A percentile compares a stretch with the other conserved stretches of the same genome.
Evolutionary conservation across 2,329 filamentous ascomycete genomes (phyloP).

Genomic region (Diaporthe citriasiana): DNA sequence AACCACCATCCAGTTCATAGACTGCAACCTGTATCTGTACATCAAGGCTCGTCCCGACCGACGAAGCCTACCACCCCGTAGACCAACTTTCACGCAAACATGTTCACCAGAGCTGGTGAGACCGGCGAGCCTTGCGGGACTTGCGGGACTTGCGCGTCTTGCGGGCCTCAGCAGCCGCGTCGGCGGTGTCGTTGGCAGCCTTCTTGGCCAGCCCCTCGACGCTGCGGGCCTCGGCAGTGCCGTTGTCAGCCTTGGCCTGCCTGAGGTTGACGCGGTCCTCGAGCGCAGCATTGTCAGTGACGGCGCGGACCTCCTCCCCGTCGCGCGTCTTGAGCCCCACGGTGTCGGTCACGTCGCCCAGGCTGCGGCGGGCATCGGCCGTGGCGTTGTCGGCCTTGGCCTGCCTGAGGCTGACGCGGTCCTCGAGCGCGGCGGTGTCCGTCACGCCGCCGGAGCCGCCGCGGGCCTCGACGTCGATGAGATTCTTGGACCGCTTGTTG

Average conservation of each 20-base stretch:
- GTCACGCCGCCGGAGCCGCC: no score
- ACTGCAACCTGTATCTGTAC: background rate
- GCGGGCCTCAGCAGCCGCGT: background rate
- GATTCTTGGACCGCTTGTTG: conserved; percentile 10
- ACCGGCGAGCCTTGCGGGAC: background rate
- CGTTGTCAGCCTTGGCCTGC: background rate
- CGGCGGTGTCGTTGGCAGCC: background rate
- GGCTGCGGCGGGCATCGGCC: background rate
- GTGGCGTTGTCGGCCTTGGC: background rate
- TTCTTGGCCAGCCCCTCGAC: background rate
- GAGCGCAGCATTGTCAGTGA: background rate
- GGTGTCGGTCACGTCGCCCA: background rate
- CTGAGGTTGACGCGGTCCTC: background rate
- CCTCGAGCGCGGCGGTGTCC: no score
- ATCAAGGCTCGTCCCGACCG: no score
- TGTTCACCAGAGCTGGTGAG: background rate
- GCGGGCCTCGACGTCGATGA: background rate
- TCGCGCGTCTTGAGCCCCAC: conserved; percentile 23
- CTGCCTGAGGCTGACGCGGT: no score
- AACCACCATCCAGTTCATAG: background rate
- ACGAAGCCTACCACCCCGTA: background rate
- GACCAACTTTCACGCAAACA: background rate
- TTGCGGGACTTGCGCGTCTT: background rate
- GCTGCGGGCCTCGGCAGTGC: background rate
- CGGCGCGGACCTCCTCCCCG: background rate